A percentile compares a stretch with the other conserved stretches of the same genome.
These are phyloP conservation scores for Serendipita vermifera DNA, from an alignment of 768 basidiomycete species.

Conservation along the genomic window DNA sequence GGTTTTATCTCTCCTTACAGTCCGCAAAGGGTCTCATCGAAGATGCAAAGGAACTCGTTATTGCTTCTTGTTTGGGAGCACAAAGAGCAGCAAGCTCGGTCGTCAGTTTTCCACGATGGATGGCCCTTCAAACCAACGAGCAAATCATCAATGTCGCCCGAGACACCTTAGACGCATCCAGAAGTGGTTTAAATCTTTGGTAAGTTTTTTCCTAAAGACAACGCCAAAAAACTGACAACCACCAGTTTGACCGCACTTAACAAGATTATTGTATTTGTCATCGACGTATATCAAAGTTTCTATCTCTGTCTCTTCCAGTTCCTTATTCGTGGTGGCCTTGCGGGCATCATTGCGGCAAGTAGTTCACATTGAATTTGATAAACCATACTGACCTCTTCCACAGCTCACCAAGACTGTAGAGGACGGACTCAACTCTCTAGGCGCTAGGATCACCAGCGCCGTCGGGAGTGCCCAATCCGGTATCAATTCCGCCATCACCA, in stretches of 20 bases:
- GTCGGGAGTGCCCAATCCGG: slow-evolving; percentile 53
- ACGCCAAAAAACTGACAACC: neutral
- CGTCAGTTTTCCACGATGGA: slow-evolving; percentile 75
- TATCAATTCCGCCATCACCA: slow-evolving; percentile 48
- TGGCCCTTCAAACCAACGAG: slow-evolving; percentile 73
- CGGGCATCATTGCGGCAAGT: slow-evolving; percentile 53
- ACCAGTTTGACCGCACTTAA: slow-evolving; percentile 61
- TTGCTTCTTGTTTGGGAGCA: slow-evolving; percentile 74
- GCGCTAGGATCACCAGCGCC: slow-evolving; percentile 40
- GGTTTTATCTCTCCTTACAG: slow-evolving; percentile 59
- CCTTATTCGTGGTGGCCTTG: slow-evolving; percentile 66
- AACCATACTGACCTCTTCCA: slow-evolving; percentile 24
- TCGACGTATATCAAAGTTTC: slow-evolving; percentile 84
- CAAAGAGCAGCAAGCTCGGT: slow-evolving; percentile 69
- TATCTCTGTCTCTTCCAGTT: slow-evolving; percentile 90
- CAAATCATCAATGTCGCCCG: slow-evolving; percentile 70
- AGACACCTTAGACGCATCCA: slow-evolving; percentile 61
- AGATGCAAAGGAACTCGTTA: slow-evolving; percentile 57
- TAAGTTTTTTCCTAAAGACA: slow-evolving; percentile 5
- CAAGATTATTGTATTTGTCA: slow-evolving; percentile 76
- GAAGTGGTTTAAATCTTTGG: slow-evolving; percentile 54
- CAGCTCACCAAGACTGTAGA: neutral
- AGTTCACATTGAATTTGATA: slow-evolving; percentile 35
- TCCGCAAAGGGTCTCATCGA: slow-evolving; percentile 54
- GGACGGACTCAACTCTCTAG: neutral